Evolutionary conservation across 2,329 filamentous ascomycete genomes (phyloP).

Genomic region (Endocalyx cinctus): DNA sequence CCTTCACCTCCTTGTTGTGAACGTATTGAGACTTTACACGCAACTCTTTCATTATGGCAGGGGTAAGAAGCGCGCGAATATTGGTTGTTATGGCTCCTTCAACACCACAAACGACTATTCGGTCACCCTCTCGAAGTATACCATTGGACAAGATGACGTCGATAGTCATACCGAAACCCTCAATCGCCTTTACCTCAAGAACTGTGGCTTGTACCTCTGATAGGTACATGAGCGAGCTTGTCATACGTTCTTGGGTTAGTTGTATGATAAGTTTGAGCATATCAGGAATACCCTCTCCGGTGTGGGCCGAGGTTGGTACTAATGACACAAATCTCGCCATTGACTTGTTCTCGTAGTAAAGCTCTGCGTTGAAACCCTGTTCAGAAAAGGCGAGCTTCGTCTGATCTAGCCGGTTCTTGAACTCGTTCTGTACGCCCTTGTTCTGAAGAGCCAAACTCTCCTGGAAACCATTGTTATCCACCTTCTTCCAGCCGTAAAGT

Average conservation of each 20-base stretch:
- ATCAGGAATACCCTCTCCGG: constrained; percentile 98
- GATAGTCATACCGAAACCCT: constrained; percentile 97
- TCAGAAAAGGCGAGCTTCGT: constrained; percentile 93
- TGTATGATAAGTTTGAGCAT: constrained; percentile 94
- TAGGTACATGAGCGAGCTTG: constrained; percentile 94
- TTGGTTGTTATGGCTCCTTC: constrained; percentile 94
- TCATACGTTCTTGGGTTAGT: constrained; percentile 96
- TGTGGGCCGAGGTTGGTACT: constrained; percentile 93
- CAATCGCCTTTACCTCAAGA: constrained; percentile 97
- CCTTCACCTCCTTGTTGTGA: constrained; percentile 99
- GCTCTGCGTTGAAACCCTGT: constrained; percentile 95
- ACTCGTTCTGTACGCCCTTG: constrained; percentile 91
- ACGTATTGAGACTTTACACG: constrained; percentile 95
- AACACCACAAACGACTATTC: constrained; percentile 92
- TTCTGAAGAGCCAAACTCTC: constrained; percentile 87
- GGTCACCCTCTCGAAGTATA: constrained; percentile 88
- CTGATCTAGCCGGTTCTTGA: constrained; percentile 81
- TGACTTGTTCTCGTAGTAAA: constrained; percentile 97
- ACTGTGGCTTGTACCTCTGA: constrained; percentile 97
- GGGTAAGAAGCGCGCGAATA: constrained; percentile 88
- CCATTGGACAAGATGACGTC: constrained; percentile 96
- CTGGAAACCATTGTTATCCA: constrained; percentile 97
- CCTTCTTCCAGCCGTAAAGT: constrained; percentile 98
- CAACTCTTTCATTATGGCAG: constrained; percentile 86
- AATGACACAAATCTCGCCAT: constrained; percentile 94